Evolutionary conservation across 2,329 filamentous ascomycete species (phyloP).

Genomic region (Diaporthe sp.): DNA sequence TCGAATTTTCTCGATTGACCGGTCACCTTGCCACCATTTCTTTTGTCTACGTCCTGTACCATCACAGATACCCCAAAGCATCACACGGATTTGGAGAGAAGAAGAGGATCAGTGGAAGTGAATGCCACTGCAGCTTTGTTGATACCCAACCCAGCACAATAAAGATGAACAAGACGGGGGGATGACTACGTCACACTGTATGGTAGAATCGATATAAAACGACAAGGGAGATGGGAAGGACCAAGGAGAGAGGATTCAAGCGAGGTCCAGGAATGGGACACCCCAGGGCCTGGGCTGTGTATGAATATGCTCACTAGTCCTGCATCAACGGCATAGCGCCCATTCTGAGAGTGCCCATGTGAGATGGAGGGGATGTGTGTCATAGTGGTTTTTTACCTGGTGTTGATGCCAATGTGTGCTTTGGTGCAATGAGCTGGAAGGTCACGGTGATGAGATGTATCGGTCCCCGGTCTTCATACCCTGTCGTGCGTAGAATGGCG

Average conservation of each 20-base stretch:
- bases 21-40: constrained; percentile 21
- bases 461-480: not conserved
- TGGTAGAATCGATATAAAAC: constrained; percentile 4
- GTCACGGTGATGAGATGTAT: not conserved
- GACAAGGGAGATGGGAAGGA: not conserved
- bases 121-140: constrained; percentile 12
- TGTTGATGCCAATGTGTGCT: not conserved
- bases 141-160: constrained; percentile 17
- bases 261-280: constrained; percentile 8
- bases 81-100: constrained; percentile 29
- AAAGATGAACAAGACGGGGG: constrained; percentile 10
- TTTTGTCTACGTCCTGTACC: constrained; percentile 34
- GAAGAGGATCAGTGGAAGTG: constrained; percentile 1
- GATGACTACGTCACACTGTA: not conserved
- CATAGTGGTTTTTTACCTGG: not conserved
- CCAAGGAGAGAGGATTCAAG: not conserved
- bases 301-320: constrained; percentile 14
- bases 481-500: not conserved
- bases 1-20: constrained; percentile 8
- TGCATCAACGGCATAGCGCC: not conserved
- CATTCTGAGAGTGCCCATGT: not conserved
- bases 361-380: not conserved
- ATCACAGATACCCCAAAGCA: constrained; percentile 35
- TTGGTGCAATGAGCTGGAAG: not conserved
- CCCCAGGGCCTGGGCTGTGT: constrained; percentile 11